phyloP scores from a whole-genome alignment of 306 rosid species.

The Sesbania bispinosa region DNA sequence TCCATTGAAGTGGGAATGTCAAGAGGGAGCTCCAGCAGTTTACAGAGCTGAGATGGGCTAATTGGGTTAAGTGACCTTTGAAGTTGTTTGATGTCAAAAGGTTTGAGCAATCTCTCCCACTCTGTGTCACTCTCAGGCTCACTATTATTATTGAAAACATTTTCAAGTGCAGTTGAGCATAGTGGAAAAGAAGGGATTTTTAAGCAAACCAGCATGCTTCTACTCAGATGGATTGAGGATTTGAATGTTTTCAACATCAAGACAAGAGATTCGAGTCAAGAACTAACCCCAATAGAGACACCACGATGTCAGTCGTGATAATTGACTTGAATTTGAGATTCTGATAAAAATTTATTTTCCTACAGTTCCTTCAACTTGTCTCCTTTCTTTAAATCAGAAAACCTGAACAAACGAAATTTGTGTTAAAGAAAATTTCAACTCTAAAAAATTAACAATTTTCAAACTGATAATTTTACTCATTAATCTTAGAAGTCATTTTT shows the following conservation, averaged over 20 bases:
- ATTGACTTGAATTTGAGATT: slow-evolving; percentile 66
- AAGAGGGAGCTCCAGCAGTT: slow-evolving; percentile 72
- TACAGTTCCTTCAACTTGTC: slow-evolving; percentile 68
- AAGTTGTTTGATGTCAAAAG: slow-evolving; percentile 75
- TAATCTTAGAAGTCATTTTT: slow-evolving; percentile 46
- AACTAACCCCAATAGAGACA: slow-evolving; percentile 19
- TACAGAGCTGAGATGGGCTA: slow-evolving; percentile 68
- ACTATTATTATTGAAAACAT: not conserved
- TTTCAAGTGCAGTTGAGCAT: slow-evolving; percentile 34
- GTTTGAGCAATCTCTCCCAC: slow-evolving; percentile 84
- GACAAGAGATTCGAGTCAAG: not conserved
- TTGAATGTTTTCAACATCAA: slow-evolving; percentile 46
- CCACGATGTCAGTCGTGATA: not conserved
- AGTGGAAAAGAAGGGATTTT: slow-evolving; percentile 39
- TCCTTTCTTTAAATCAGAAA: slow-evolving; percentile 58
- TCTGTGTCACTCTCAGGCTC: slow-evolving; percentile 58
- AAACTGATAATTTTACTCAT: slow-evolving; percentile 53
- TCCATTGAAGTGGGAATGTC: slow-evolving; percentile 72
- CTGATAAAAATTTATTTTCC: slow-evolving; percentile 55
- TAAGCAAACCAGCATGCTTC: slow-evolving; percentile 32
- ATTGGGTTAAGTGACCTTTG: slow-evolving; percentile 48
- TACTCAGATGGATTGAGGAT: slow-evolving; percentile 23
- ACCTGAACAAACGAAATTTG: slow-evolving; percentile 45
- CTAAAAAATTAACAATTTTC: not conserved
- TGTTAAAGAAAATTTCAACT: slow-evolving; percentile 25